Evolutionary conservation across 1,284 basidiomycete species (phyloP).

Genomic region (Pseudozyma sp.): DNA sequence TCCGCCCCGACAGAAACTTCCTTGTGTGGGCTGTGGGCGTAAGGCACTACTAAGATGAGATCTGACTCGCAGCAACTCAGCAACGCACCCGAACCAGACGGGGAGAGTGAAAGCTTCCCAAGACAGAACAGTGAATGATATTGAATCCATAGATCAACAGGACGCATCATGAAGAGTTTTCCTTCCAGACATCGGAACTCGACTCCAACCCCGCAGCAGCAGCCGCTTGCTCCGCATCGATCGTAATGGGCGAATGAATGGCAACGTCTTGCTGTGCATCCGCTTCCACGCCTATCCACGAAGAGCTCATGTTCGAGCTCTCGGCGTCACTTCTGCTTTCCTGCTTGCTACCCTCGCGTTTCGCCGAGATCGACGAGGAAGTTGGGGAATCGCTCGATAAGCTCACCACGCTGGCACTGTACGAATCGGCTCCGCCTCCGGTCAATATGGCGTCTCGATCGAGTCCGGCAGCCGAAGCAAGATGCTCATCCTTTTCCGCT

Average conservation of each 20-base stretch:
- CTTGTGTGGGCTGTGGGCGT: too few relatives aligned
- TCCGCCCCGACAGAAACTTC: too few relatives aligned
- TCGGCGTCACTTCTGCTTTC: constrained; percentile 8
- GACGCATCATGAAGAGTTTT: not conserved
- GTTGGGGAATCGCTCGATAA: constrained; percentile 26
- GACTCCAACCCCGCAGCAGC: constrained; percentile 35
- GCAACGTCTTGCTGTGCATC: not conserved
- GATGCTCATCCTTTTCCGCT: not conserved
- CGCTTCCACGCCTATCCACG: constrained; percentile 43
- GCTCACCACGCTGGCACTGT: constrained; percentile 33
- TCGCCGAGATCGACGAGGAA: constrained; percentile 7
- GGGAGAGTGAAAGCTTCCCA: too few relatives aligned
- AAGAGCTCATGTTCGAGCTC: constrained; percentile 39
- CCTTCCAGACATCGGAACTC: constrained; percentile 4
- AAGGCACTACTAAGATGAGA: too few relatives aligned
- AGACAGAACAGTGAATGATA: too few relatives aligned
- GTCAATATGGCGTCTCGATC: not conserved
- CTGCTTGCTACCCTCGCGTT: constrained; percentile 1
- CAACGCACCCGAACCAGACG: too few relatives aligned
- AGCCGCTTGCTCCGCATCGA: constrained; percentile 15
- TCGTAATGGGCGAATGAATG: not conserved
- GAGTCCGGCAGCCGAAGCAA: not conserved
- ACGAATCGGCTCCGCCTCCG: not conserved
- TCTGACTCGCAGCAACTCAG: too few relatives aligned
- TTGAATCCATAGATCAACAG: too few relatives aligned